Conservation (phyloP, 352 stramenopile genomes). For the Phytopythium ostracodes region DNA sequence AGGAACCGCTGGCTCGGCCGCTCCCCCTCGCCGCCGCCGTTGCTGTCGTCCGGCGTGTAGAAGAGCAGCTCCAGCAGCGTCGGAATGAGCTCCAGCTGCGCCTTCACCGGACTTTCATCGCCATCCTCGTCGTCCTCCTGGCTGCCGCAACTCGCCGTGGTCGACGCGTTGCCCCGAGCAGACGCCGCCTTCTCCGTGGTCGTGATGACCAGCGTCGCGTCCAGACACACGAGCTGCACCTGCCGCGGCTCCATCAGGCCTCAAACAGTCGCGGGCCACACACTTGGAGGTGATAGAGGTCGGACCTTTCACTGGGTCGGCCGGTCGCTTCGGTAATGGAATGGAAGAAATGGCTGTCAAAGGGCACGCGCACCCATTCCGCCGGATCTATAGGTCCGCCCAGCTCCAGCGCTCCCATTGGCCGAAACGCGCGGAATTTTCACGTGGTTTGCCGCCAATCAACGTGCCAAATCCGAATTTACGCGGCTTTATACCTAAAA, state of each 20-base stretch:
- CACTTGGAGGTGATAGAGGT: too few relatives aligned
- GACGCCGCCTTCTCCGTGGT: slow-evolving; percentile 29
- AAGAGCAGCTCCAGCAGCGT: slow-evolving; percentile 55
- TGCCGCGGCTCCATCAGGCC: slow-evolving; percentile 16
- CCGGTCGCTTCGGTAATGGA: not conserved
- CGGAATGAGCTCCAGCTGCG: slow-evolving; percentile 25
- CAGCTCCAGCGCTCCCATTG: not conserved
- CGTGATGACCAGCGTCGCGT: slow-evolving; percentile 50
- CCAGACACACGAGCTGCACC: slow-evolving; percentile 57
- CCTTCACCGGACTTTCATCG: not conserved
- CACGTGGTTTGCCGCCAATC: slow-evolving; percentile 1
- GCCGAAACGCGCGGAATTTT: not conserved
- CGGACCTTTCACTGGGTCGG: not conserved
- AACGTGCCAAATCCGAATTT: not conserved
- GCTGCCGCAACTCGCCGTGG: too few relatives aligned
- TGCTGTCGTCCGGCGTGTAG: slow-evolving; percentile 22
- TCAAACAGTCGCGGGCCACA: too few relatives aligned
- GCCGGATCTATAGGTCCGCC: not conserved
- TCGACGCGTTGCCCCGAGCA: too few relatives aligned
- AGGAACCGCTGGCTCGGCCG: slow-evolving; percentile 30
- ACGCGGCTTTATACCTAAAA: not conserved
- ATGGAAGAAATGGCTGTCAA: not conserved
- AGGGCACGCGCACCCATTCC: not conserved
- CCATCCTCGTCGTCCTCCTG: slow-evolving; percentile 10
- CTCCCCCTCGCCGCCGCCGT: not conserved